Evolutionary conservation across 1,284 basidiomycete genomes (phyloP).

Genomic region (Xerocomus amazonicus): DNA sequence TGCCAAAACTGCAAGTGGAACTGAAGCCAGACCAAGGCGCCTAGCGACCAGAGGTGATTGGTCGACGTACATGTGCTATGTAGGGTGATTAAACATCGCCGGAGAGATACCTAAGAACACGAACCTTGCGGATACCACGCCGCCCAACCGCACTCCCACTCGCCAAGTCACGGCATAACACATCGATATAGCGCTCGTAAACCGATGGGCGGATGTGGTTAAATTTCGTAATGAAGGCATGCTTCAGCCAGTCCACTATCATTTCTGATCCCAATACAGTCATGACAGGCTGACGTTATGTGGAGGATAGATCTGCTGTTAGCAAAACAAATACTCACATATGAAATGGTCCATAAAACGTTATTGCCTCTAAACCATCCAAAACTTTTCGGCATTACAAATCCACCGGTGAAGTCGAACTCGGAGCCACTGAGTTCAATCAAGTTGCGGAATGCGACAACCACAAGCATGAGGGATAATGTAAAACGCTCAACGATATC

Average conservation of each 20-base stretch:
- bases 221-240: slow-evolving; percentile 99
- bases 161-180: slow-evolving; percentile 91
- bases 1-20: slow-evolving; percentile 90
- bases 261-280: slow-evolving; percentile 92
- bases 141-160: slow-evolving; percentile 73
- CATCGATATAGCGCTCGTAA: slow-evolving; percentile 94
- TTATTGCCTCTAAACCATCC: slow-evolving; percentile 78
- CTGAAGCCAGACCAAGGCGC: slow-evolving; percentile 88
- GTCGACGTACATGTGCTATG: slow-evolving; percentile 85
- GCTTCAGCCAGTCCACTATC: slow-evolving; percentile 98
- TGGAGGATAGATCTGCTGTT: slow-evolving; percentile 1
- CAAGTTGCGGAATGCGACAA: slow-evolving; percentile 92
- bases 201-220: slow-evolving; percentile 93
- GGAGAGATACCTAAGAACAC: slow-evolving; percentile 9
- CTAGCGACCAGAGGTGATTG: slow-evolving; percentile 94
- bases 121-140: slow-evolving; percentile 66
- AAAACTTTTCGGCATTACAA: slow-evolving; percentile 80
- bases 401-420: slow-evolving; percentile 69
- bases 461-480: slow-evolving; percentile 84
- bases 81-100: slow-evolving; percentile 9
- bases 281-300: slow-evolving; percentile 68
- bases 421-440: slow-evolving; percentile 92
- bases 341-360: slow-evolving; percentile 86
- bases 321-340: slow-evolving; percentile 49
- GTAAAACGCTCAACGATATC: slow-evolving; percentile 99